A percentile compares a stretch with the other conserved stretches of the same genome.
Conservation (phyloP, 1,284 basidiomycete species). For the Anthracocystis panici-leucophaei region DNA sequence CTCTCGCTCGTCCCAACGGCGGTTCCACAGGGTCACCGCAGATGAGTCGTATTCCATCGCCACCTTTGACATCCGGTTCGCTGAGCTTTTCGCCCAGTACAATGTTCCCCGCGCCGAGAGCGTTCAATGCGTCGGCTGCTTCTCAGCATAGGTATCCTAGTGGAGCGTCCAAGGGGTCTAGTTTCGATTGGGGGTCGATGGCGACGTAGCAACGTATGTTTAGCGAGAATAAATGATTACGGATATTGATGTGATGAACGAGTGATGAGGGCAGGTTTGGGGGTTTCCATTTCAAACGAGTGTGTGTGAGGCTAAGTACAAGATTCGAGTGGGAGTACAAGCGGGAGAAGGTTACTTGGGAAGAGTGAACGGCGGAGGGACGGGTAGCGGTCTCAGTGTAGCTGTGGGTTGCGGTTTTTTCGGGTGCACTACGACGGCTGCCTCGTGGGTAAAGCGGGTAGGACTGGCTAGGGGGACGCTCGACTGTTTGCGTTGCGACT, state of each 20-base stretch:
- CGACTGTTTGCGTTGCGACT: neutral
- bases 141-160: constrained; percentile 44
- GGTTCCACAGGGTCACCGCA: constrained; percentile 1
- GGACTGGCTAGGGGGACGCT: constrained; percentile 17
- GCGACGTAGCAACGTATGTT: neutral
- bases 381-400: constrained; percentile 13
- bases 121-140: constrained; percentile 41
- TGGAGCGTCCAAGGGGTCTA: constrained; percentile 37
- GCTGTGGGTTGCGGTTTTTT: constrained; percentile 10
- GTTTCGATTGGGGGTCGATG: constrained; percentile 39
- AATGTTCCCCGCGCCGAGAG: constrained; percentile 45
- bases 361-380: constrained; percentile 31
- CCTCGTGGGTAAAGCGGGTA: constrained; percentile 14
- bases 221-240: neutral
- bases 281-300: constrained; percentile 1
- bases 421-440: neutral
- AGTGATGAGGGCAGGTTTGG: neutral
- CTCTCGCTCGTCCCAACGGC: constrained; percentile 32
- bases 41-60: constrained; percentile 36
- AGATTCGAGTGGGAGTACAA: neutral
- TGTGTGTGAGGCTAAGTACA: constrained; percentile 10
- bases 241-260: neutral
- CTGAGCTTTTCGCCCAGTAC: constrained; percentile 36
- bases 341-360: constrained; percentile 2
- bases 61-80: constrained; percentile 38